Conservation (phyloP, 2,329 filamentous ascomycete genomes). For the Septoria petroselini region DNA sequence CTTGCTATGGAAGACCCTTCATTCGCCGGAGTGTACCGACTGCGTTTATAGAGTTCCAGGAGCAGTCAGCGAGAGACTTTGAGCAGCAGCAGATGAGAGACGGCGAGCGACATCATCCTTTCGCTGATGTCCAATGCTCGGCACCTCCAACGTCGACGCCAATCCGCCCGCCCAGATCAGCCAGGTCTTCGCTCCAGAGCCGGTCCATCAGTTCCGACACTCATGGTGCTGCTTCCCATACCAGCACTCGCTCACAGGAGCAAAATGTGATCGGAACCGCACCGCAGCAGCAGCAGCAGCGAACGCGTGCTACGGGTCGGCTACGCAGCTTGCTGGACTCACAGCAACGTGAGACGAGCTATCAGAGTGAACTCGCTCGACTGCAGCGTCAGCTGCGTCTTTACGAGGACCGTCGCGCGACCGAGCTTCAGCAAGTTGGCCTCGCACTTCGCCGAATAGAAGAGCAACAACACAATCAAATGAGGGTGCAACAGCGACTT, state of each 20-base stretch:
- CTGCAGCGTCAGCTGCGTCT: conserved; percentile 2
- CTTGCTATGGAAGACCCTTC: no score
- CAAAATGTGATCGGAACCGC: no score
- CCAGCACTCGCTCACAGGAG: no score
- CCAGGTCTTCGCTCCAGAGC: no score
- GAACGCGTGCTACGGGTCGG: neutral
- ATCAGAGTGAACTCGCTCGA: conserved; percentile 9
- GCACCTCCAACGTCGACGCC: conserved; percentile 10
- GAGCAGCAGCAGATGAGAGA: no score
- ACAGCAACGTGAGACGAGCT: conserved; percentile 10
- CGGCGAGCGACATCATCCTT: no score
- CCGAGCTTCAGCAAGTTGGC: conserved; percentile 9
- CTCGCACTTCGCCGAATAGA: conserved; percentile 13
- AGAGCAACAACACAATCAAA: conserved; percentile 17
- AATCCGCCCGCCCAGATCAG: neutral
- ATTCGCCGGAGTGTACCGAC: no score
- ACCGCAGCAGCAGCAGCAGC: neutral
- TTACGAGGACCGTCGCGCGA: conserved; percentile 7
- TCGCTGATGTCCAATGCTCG: no score
- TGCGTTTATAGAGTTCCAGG: no score
- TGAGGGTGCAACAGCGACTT: conserved; percentile 15
- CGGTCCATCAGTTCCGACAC: no score
- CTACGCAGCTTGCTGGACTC: conserved; percentile 1
- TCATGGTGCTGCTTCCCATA: no score
- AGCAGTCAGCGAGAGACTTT: no score